These are phyloP conservation scores for Backusella parvicylindrica DNA, from an alignment of 192 early-diverging fungal genomes.

Conservation along the genomic window DNA sequence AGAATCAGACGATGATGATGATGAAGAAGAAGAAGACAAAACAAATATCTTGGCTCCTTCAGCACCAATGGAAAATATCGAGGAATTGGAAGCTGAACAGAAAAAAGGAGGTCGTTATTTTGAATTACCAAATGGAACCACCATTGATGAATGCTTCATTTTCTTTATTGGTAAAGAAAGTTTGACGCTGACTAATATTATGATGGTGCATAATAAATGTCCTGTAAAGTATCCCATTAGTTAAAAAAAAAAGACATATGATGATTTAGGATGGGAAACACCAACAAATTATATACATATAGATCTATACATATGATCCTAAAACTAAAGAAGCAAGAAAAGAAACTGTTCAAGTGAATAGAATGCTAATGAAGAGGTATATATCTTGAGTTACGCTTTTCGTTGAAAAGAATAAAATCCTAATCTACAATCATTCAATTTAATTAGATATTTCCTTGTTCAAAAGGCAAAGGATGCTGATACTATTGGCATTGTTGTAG, in stretches of 20 bases:
- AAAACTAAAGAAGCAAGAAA: conserved; percentile 44
- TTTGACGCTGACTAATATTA: conserved; percentile 80
- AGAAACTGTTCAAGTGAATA: conserved; percentile 56
- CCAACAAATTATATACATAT: not conserved
- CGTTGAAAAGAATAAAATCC: too few species aligned
- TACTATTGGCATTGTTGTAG: conserved; percentile 93
- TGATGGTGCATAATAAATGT: conserved; percentile 72
- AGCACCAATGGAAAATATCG: not conserved
- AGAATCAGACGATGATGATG: not conserved
- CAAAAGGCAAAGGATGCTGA: conserved; percentile 92
- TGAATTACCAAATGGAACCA: conserved; percentile 40
- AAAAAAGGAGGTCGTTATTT: conserved; percentile 48
- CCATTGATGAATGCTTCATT: conserved; percentile 62
- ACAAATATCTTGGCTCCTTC: not conserved
- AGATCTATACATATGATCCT: conserved; percentile 73
- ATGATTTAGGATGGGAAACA: not conserved
- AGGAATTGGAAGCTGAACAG: conserved; percentile 3
- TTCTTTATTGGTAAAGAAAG: conserved; percentile 86
- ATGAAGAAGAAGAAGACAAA: not conserved
- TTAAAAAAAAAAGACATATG: too few species aligned
- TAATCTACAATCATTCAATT: too few species aligned
- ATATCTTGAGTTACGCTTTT: too few species aligned
- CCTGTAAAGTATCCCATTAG: conserved; percentile 47
- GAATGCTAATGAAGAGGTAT: conserved; percentile 56
- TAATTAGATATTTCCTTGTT: conserved; percentile 79